These are phyloP conservation scores for Yamadazyma insecticola DNA, from an alignment of 805 yeast genomes.

Conservation along the genomic window DNA sequence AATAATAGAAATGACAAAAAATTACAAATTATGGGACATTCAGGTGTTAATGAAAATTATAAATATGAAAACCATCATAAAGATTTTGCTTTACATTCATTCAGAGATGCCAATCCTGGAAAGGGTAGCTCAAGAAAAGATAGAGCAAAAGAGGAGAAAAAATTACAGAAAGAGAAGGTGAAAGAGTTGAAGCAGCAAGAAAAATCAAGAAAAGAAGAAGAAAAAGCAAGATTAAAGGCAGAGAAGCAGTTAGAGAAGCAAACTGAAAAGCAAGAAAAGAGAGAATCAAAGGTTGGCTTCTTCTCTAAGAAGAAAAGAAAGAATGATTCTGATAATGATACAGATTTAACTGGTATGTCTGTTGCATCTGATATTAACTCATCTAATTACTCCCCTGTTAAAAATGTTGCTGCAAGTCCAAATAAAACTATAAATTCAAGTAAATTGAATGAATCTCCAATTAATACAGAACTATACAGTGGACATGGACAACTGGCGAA, in stretches of 20 bases:
- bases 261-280: slow-evolving; percentile 8
- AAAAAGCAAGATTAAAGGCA: slow-evolving; percentile 5
- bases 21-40: slow-evolving; percentile 8
- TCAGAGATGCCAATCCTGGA: slow-evolving; percentile 17
- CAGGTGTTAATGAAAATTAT: slow-evolving; percentile 12
- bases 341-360: slow-evolving; percentile 4
- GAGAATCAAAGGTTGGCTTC: too few species aligned
- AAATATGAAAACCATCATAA: slow-evolving; percentile 28
- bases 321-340: too few species aligned
- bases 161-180: slow-evolving; percentile 12
- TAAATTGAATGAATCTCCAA: too few species aligned
- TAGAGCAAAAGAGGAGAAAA: slow-evolving; percentile 21
- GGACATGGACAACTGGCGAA: too few species aligned
- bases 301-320: slow-evolving; percentile 9
- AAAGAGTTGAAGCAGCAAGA: slow-evolving; percentile 13
- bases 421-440: too few species aligned
- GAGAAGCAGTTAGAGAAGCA: slow-evolving; percentile 11
- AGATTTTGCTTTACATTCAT: slow-evolving; percentile 28
- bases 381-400: too few species aligned
- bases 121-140: slow-evolving; percentile 17
- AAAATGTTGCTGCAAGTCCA: too few species aligned
- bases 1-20: slow-evolving; percentile 10
- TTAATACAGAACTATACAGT: too few species aligned
- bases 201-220: slow-evolving; percentile 9
- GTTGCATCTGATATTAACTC: slow-evolving; percentile 3